phyloP scores from a whole-genome alignment of 2,329 filamentous ascomycete genomes.

The Claviceps capensis region DNA sequence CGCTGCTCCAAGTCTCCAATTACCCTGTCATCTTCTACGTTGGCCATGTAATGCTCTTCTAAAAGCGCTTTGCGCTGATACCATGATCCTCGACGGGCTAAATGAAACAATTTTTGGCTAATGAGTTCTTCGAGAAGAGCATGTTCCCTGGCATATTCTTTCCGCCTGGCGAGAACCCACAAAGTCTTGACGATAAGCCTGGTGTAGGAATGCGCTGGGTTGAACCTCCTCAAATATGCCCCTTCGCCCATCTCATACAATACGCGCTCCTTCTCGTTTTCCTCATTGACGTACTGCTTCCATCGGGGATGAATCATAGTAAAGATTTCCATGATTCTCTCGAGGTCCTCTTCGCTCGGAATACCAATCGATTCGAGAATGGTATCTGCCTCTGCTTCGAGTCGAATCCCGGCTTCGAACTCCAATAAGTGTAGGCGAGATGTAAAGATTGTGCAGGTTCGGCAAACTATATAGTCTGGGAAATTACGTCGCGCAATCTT shows the following conservation, averaged over 20 bases:
- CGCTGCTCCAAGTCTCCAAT: conserved; percentile 33
- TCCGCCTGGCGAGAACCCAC: conserved; percentile 65
- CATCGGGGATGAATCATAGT: conserved; percentile 70
- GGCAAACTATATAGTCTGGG: conserved; percentile 77
- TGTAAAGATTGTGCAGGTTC: conserved; percentile 77
- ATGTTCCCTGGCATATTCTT: conserved; percentile 67
- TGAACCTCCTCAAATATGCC: conserved; percentile 78
- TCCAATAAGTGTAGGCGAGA: conserved; percentile 66
- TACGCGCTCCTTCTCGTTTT: conserved; percentile 62
- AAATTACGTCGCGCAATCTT: conserved; percentile 83
- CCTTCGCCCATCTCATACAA: conserved; percentile 75
- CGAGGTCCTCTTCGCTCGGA: conserved; percentile 49
- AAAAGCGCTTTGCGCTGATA: conserved; percentile 89
- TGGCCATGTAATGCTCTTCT: conserved; percentile 89
- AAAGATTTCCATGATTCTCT: conserved; percentile 57
- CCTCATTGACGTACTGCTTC: conserved; percentile 57
- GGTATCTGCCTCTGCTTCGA: conserved; percentile 68
- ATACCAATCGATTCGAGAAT: conserved; percentile 69
- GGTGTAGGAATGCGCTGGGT: conserved; percentile 85
- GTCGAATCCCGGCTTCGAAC: conserved; percentile 74
- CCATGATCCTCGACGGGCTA: conserved; percentile 75
- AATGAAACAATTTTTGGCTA: conserved; percentile 69
- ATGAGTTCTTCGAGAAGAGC: conserved; percentile 61
- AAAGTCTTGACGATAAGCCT: conserved; percentile 82
- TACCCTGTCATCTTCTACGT: conserved; percentile 31